These are phyloP conservation scores for Cyclocybe cylindracea DNA, from an alignment of 768 basidiomycete genomes.

Conservation along the genomic window DNA sequence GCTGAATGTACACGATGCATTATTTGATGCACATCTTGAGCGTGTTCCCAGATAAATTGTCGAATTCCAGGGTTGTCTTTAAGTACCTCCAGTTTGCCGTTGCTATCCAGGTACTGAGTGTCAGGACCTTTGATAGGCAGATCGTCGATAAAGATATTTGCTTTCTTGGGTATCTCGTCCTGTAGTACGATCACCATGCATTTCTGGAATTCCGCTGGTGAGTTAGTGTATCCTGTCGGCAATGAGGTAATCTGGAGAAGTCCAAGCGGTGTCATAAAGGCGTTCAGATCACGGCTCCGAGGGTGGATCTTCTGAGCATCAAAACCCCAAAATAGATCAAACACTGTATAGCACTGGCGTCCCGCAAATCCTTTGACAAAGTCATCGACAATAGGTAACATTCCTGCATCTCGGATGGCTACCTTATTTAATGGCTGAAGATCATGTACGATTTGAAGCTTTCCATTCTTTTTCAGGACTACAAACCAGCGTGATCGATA, in stretches of 20 bases:
- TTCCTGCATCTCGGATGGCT: conserved; percentile 35
- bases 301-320: conserved; percentile 28
- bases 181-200: conserved; percentile 32
- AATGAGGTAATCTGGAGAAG: conserved; percentile 30
- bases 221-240: conserved; percentile 43
- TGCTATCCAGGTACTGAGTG: conserved; percentile 25
- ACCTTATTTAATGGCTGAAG: conserved; percentile 39
- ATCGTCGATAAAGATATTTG: conserved; percentile 32
- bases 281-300: conserved; percentile 30
- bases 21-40: conserved; percentile 28
- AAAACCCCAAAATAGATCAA: conserved; percentile 38
- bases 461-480: conserved; percentile 35
- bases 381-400: conserved; percentile 32
- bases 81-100: conserved; percentile 21
- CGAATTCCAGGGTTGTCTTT: conserved; percentile 28
- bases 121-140: conserved; percentile 29
- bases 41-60: conserved; percentile 41
- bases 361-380: conserved; percentile 32
- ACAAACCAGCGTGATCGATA: conserved; percentile 40
- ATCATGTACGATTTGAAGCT: conserved; percentile 36
- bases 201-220: conserved; percentile 29
- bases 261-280: conserved; percentile 39
- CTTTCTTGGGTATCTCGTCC: conserved; percentile 22
- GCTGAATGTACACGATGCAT: conserved; percentile 29
- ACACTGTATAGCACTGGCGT: conserved; percentile 21